phyloP scores from a whole-genome alignment of 352 stramenopile species.

The Phytopythium mirpurense region DNA sequence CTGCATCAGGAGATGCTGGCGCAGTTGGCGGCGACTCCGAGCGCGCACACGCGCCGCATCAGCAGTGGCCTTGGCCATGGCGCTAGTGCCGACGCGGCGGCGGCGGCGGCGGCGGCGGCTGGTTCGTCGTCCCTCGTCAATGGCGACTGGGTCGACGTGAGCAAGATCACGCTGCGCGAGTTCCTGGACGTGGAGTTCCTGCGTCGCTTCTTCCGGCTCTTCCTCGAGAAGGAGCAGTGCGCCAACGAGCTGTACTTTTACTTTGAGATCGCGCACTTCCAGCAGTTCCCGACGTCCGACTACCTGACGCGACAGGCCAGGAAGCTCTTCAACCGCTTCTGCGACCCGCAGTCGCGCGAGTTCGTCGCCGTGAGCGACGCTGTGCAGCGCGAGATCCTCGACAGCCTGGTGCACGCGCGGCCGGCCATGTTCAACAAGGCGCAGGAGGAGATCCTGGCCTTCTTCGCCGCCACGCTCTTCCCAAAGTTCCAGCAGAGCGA shows the following conservation, averaged over 20 bases:
- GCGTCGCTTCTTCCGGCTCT: slow-evolving; percentile 55
- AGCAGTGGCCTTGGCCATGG: not conserved
- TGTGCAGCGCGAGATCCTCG: slow-evolving; percentile 24
- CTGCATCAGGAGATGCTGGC: slow-evolving; percentile 40
- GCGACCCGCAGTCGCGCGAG: slow-evolving; percentile 53
- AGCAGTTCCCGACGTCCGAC: slow-evolving; percentile 73
- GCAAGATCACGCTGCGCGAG: slow-evolving; percentile 45
- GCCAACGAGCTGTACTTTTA: slow-evolving; percentile 70
- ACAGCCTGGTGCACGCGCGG: slow-evolving; percentile 28
- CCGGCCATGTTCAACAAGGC: slow-evolving; percentile 68
- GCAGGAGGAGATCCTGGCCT: slow-evolving; percentile 63
- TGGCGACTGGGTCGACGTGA: slow-evolving; percentile 37
- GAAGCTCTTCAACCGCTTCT: slow-evolving; percentile 66
- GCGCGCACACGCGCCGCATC: slow-evolving; percentile 8
- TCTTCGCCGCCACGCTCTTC: slow-evolving; percentile 61
- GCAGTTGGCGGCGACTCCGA: slow-evolving; percentile 12
- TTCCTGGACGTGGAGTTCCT: slow-evolving; percentile 57
- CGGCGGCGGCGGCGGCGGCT: too few relatives aligned
- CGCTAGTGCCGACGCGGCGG: too few relatives aligned
- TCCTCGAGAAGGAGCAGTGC: slow-evolving; percentile 70
- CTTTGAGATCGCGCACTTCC: slow-evolving; percentile 65
- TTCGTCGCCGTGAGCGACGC: slow-evolving; percentile 36
- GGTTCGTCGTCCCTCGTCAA: too few relatives aligned
- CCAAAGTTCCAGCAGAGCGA: slow-evolving; percentile 73
- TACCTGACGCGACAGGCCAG: slow-evolving; percentile 60